Evolutionary conservation across 805 yeast species (phyloP).

Genomic region (Isabelozyma heimii): DNA sequence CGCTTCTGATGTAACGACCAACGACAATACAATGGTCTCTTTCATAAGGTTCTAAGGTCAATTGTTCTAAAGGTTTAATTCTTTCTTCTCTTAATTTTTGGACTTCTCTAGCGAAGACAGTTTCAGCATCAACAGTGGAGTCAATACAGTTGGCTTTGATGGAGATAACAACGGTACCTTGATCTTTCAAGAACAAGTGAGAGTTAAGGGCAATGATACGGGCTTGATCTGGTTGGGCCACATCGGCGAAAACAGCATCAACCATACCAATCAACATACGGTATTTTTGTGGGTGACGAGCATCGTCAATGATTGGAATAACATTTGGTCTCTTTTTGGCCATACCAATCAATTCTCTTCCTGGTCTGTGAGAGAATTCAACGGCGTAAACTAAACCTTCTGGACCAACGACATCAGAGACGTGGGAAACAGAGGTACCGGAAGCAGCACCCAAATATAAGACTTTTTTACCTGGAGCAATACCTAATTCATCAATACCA

Average conservation of each 20-base stretch:
- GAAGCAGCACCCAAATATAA: constrained; percentile 98
- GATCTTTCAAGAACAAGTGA: constrained; percentile 96
- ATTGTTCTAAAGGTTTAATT: constrained; percentile 97
- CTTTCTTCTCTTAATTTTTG: constrained; percentile 98
- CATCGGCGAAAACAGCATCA: constrained; percentile 98
- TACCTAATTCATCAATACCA: constrained; percentile 96
- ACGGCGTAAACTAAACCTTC: constrained; percentile 99
- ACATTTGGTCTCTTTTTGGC: constrained; percentile 99
- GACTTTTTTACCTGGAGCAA: constrained; percentile 97
- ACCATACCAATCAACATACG: constrained; percentile 99
- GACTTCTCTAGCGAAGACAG: constrained; percentile 98
- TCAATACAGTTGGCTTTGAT: constrained; percentile 99
- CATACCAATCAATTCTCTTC: constrained; percentile 98
- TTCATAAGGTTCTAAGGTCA: constrained; percentile 98
- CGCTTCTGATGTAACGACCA: constrained; percentile 94
- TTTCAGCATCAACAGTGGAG: constrained; percentile 98
- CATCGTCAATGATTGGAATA: constrained; percentile 98
- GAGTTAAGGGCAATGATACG: constrained; percentile 98
- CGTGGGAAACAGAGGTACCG: constrained; percentile 98
- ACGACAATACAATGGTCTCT: constrained; percentile 99
- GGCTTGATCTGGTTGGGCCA: constrained; percentile 99
- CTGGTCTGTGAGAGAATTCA: constrained; percentile 99
- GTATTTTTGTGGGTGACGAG: constrained; percentile 99
- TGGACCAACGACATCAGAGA: constrained; percentile 97
- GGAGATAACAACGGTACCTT: constrained; percentile 97